phyloP scores from a whole-genome alignment of 306 rosid species.

The Prunus dulcis region DNA sequence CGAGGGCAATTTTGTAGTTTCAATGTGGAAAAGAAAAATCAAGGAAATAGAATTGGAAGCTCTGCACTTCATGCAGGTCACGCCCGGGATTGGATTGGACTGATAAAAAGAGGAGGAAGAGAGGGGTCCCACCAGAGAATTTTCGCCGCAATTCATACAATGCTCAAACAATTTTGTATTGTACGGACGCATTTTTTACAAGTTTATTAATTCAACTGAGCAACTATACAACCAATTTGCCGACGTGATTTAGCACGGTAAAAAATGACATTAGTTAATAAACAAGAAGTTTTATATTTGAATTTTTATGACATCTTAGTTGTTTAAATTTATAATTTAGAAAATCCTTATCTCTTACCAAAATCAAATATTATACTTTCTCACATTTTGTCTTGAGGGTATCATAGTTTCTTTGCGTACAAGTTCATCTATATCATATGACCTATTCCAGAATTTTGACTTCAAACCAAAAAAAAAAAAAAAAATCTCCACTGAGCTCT shows the following conservation, averaged over 20 bases:
- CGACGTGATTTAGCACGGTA: too few relatives aligned
- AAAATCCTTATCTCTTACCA: not conserved
- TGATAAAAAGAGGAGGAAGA: not conserved
- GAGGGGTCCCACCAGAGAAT: conserved; percentile 14
- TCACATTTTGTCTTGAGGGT: not conserved
- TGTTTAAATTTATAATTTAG: too few relatives aligned
- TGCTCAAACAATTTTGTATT: not conserved
- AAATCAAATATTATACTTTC: not conserved
- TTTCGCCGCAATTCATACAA: conserved; percentile 16
- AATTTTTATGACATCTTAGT: too few relatives aligned
- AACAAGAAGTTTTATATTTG: rapidly evolving
- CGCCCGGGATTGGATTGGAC: conserved; percentile 14
- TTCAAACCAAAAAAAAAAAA: not conserved
- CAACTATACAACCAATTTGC: too few relatives aligned
- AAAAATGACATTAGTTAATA: too few relatives aligned
- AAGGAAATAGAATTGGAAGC: not conserved
- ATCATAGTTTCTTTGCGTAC: conserved; percentile 1
- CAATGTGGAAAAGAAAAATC: not conserved
- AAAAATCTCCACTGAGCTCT: not conserved
- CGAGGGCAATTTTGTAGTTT: conserved; percentile 3
- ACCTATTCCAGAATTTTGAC: conserved; percentile 3
- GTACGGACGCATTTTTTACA: not conserved
- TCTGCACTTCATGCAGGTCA: not conserved
- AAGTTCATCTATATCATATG: conserved; percentile 2
- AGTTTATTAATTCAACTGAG: too few relatives aligned